phyloP scores from a whole-genome alignment of 2,329 filamentous ascomycete species.

The Dactylonectria macrodidyma region DNA sequence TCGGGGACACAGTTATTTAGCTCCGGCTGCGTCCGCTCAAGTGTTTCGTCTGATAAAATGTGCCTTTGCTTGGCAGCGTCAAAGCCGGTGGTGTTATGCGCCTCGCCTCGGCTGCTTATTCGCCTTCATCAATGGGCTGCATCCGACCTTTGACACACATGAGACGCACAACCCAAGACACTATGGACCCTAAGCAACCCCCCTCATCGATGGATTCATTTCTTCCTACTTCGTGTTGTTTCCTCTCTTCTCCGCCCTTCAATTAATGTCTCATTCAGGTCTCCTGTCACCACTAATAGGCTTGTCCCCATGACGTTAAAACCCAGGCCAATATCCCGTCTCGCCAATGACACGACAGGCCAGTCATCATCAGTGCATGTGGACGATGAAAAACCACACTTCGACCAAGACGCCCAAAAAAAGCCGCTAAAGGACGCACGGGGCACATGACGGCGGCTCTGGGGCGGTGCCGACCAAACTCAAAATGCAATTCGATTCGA shows the following conservation, averaged over 20 bases:
- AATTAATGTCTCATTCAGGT: too few relatives aligned
- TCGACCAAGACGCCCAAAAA: not conserved
- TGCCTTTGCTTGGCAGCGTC: not conserved
- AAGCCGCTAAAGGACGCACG: not conserved
- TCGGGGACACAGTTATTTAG: not conserved
- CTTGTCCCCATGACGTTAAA: too few relatives aligned
- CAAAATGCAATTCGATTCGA: not conserved
- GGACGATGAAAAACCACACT: too few relatives aligned
- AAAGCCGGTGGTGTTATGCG: not conserved
- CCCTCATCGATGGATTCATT: not conserved
- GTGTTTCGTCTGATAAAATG: conserved; percentile 1
- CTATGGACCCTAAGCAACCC: not conserved
- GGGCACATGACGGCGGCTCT: not conserved
- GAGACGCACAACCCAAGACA: not conserved
- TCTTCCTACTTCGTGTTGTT: too few relatives aligned
- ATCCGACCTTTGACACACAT: not conserved
- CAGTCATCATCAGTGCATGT: too few relatives aligned
- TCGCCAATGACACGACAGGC: too few relatives aligned
- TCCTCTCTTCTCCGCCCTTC: too few relatives aligned
- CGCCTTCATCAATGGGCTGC: conserved; percentile 1
- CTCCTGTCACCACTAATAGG: too few relatives aligned
- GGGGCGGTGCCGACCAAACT: conserved; percentile 1
- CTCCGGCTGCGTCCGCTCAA: not conserved
- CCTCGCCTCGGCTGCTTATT: not conserved
- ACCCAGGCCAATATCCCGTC: too few relatives aligned